These are phyloP conservation scores for Daldinia sp. DNA, from an alignment of 2,329 filamentous ascomycete genomes.

Conservation along the genomic window DNA sequence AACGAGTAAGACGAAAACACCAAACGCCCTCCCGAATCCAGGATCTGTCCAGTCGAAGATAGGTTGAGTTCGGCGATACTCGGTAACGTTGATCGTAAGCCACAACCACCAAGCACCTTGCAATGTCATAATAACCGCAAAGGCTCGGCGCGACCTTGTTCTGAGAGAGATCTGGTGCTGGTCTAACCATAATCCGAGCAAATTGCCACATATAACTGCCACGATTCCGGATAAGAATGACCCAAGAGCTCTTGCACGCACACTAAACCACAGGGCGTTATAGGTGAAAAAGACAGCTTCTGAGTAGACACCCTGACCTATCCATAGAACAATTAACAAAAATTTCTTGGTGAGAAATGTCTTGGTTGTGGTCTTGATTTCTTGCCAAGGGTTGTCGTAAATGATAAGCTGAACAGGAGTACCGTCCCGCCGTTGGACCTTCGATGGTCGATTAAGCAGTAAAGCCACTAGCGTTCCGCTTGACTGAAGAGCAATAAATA, in stretches of 20 bases:
- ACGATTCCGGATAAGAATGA: constrained; percentile 78
- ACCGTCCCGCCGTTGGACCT: constrained; percentile 75
- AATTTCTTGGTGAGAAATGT: constrained; percentile 72
- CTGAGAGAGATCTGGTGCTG: constrained; percentile 66
- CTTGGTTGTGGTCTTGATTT: constrained; percentile 69
- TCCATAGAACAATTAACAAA: constrained; percentile 73
- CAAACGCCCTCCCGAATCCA: constrained; percentile 75
- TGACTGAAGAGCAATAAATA: constrained; percentile 79
- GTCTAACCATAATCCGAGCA: constrained; percentile 75
- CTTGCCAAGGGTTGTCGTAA: constrained; percentile 65
- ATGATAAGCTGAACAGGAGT: constrained; percentile 71
- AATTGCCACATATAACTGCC: constrained; percentile 73
- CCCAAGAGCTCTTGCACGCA: constrained; percentile 75
- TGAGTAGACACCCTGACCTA: constrained; percentile 76
- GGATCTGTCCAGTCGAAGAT: constrained; percentile 73
- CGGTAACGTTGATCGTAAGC: constrained; percentile 73
- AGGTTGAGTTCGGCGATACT: constrained; percentile 68
- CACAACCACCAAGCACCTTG: constrained; percentile 81
- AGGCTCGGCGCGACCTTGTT: constrained; percentile 65
- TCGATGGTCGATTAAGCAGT: constrained; percentile 69
- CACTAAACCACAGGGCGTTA: constrained; percentile 75
- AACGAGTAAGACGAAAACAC: constrained; percentile 75
- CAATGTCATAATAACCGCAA: constrained; percentile 64
- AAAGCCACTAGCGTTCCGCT: constrained; percentile 73
- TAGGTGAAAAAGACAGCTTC: constrained; percentile 82